A percentile compares a stretch with the other conserved stretches of the same genome.
Evolutionary conservation across 2,329 filamentous ascomycete genomes (phyloP).

Genomic region (Magnaporthiopsis incrustans): DNA sequence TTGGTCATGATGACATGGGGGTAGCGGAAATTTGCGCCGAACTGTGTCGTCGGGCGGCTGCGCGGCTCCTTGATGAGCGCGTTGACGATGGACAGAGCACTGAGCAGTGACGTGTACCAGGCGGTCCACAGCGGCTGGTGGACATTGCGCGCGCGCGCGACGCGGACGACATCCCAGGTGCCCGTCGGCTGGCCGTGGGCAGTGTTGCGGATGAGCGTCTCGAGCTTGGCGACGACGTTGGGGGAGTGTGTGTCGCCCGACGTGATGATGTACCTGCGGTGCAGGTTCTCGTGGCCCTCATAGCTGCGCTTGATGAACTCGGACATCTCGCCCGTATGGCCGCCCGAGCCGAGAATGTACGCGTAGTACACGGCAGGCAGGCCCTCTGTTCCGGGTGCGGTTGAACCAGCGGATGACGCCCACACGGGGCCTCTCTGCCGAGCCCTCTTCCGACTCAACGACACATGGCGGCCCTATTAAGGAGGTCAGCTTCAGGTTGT

Average conservation of each 20-base stretch:
- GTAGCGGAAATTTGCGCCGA: conserved; percentile 27
- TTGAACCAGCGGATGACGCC: conserved; percentile 7
- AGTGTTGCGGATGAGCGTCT: conserved; percentile 35
- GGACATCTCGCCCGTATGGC: conserved; percentile 93
- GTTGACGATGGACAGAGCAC: conserved; percentile 35
- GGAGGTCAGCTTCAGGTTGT: background rate
- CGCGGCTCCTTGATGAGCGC: conserved; percentile 22
- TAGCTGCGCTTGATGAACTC: conserved; percentile 63
- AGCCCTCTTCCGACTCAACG: conserved; percentile 2
- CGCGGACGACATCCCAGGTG: conserved; percentile 55
- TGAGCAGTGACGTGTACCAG: conserved; percentile 58
- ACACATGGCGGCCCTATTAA: conserved; percentile 10
- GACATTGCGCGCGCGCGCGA: conserved; percentile 71
- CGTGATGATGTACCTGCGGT: conserved; percentile 76
- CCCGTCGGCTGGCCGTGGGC: conserved; percentile 28
- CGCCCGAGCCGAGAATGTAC: conserved; percentile 83
- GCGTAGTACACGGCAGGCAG: conserved; percentile 48
- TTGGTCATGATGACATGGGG: conserved; percentile 80
- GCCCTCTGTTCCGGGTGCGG: conserved; percentile 10
- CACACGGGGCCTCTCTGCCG: conserved; percentile 9
- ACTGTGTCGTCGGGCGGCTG: conserved; percentile 10
- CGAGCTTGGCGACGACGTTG: conserved; percentile 55
- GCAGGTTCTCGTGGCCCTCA: conserved; percentile 41
- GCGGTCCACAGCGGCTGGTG: conserved; percentile 74
- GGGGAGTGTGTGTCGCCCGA: conserved; percentile 68